Base-by-base conservation (phyloP, 2,329 filamentous ascomycete species). In the Colletotrichum paranaense region DNA sequence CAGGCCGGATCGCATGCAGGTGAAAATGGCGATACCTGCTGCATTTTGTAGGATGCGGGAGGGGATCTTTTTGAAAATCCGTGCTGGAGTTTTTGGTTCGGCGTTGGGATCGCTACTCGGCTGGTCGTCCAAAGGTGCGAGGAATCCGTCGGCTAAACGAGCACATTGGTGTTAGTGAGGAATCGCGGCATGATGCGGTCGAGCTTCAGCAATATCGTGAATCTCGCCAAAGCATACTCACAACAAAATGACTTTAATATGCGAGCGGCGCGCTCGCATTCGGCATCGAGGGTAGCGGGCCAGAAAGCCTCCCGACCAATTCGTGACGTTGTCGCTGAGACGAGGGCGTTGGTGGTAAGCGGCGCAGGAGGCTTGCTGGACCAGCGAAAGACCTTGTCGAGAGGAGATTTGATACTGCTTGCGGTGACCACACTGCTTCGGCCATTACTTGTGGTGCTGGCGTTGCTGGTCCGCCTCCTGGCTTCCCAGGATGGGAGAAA, bases 211-310 rank as follows among this genome's bases (percentile, higher is more conserved):
- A 56, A 62, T 24, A 14, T 19, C 11, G 9, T 1, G 14, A n/a
- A 14, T 24, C 12, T 19, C 4, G 16, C 5, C 8, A 24, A 11
- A 32, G 8, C 4, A 19, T 49, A 86, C 90, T 77, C 88, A 94
- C 92, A 94, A 86, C 95, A 97, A 84, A 98, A 98, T 38, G 94
- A 96, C 81, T 95, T 93, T 64, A 98, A 84, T 74, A 98, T 98
- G 69, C 95, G 89, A 72, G 95, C 95, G 59, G 95, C 94, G 85
- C 98, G 98, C 84, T 98, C 94, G 82, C 93, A 94, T 86, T 98
- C 95, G 77, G 93, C 92, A 81, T 98, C 95, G 64, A 98, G 86
- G 1, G 92, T 93, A 38, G 93, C 93, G 3, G 95, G 95, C 94
- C 94, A 97, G 79, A 96, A 96, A 28, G 93, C 92, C 81, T 97